These are phyloP conservation scores for Polymyxa betae DNA, from an alignment of 208 protist genomes.

Conservation along the genomic window DNA sequence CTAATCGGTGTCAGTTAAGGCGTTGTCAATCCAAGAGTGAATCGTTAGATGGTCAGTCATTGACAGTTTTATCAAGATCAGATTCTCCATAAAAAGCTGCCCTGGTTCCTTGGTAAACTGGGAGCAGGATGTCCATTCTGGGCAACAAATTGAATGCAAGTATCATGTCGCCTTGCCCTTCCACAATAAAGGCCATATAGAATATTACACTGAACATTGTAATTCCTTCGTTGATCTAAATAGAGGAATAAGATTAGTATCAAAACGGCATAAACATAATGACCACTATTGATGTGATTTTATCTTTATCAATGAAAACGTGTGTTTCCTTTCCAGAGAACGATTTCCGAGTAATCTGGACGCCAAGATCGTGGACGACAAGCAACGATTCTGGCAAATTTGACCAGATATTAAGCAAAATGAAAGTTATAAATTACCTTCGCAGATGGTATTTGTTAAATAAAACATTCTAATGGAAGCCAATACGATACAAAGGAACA, in stretches of 20 bases:
- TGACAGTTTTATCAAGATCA: constrained; percentile 11
- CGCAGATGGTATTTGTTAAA: not conserved
- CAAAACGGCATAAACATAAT: not conserved
- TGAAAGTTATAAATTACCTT: not conserved
- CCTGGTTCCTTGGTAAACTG: not conserved
- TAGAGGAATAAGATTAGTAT: not conserved
- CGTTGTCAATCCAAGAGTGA: no score
- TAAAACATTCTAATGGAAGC: not conserved
- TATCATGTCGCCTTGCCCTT: constrained; percentile 19
- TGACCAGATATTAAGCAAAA: not conserved
- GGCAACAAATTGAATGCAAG: constrained; percentile 21
- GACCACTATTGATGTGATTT: constrained; percentile 31
- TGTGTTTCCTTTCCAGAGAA: constrained; percentile 18
- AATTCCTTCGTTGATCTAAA: constrained; percentile 45
- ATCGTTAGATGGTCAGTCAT: no score
- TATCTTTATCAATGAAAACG: constrained; percentile 49
- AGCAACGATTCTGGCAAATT: constrained; percentile 19
- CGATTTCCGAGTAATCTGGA: constrained; percentile 44
- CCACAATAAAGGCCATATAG: constrained; percentile 43
- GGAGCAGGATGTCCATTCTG: constrained; percentile 38
- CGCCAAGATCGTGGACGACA: constrained; percentile 17
- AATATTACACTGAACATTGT: not conserved
- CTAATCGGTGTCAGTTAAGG: no score
- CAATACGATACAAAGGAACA: not conserved
- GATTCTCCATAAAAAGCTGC: constrained; percentile 9